Evolutionary conservation across 345 rosid species (phyloP).

Genomic region (Linum lewisii): DNA sequence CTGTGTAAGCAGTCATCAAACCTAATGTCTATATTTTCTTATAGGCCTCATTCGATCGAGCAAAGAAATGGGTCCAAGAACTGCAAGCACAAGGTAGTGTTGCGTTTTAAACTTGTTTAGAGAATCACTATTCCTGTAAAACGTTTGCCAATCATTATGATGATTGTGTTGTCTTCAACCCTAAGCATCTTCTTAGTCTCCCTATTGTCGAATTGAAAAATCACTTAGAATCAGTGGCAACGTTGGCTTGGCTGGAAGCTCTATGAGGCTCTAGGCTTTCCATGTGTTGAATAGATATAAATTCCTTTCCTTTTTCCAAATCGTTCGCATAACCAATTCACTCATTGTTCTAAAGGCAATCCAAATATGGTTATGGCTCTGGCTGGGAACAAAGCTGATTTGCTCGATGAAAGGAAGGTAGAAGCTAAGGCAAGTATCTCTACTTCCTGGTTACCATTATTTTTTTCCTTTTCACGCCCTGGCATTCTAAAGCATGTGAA

Average conservation of each 20-base stretch:
- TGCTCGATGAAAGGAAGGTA: slow-evolving; percentile 72
- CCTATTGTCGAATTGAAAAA: too few species aligned
- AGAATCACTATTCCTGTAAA: neutral
- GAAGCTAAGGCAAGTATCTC: slow-evolving; percentile 53
- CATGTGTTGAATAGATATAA: too few species aligned
- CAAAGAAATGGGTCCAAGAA: slow-evolving; percentile 97
- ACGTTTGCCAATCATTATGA: neutral
- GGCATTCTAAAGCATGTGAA: neutral
- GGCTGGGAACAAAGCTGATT: slow-evolving; percentile 90
- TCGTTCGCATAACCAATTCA: slow-evolving; percentile 5
- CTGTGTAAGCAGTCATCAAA: neutral
- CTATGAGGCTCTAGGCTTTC: neutral
- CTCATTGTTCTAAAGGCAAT: slow-evolving; percentile 40
- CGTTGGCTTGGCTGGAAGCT: neutral
- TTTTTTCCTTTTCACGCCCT: too few species aligned
- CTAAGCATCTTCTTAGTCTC: neutral
- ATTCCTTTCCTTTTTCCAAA: neutral
- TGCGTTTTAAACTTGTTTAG: slow-evolving; percentile 2
- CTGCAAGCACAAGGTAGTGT: slow-evolving; percentile 84
- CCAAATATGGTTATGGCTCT: slow-evolving; percentile 87
- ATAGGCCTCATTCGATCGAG: slow-evolving; percentile 89
- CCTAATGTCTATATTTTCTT: slow-evolving; percentile 3
- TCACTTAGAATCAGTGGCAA: too few species aligned
- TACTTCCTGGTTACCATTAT: neutral
- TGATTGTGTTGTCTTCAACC: neutral